Percentiles rank a stretch among this genome's conserved stretches.
These are phyloP conservation scores for Hypoxylon lienhwacheense DNA, from an alignment of 495 filamentous ascomycete genomes.

Conservation along the genomic window DNA sequence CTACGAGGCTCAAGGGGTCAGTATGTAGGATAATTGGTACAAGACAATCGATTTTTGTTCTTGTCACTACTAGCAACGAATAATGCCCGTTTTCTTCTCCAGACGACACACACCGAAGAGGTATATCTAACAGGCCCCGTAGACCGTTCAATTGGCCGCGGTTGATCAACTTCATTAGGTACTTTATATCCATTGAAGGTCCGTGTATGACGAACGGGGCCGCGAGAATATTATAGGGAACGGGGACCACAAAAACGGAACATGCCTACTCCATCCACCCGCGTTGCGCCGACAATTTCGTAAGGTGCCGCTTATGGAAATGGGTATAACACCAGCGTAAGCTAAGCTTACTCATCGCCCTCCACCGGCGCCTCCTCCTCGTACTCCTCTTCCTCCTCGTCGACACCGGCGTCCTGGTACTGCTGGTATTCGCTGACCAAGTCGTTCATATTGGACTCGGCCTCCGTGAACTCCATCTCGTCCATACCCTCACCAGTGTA, in stretches of 20 bases:
- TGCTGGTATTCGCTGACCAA: constrained; percentile 99
- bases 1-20: not conserved
- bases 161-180: constrained; percentile 34
- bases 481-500: constrained; percentile 99
- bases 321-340: constrained; percentile 29
- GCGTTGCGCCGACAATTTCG: constrained; percentile 15
- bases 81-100: constrained; percentile 29
- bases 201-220: constrained; percentile 32
- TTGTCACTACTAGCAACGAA: constrained; percentile 39
- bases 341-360: constrained; percentile 35
- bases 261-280: constrained; percentile 26
- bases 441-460: constrained; percentile 99
- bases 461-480: constrained; percentile 99
- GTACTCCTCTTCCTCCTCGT: constrained; percentile 67
- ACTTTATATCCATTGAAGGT: constrained; percentile 36
- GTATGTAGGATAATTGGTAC: constrained; percentile 32
- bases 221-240: constrained; percentile 39
- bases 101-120: constrained; percentile 36
- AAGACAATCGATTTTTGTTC: constrained; percentile 37
- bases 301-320: constrained; percentile 26
- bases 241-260: constrained; percentile 22
- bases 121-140: constrained; percentile 39
- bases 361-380: constrained; percentile 57
- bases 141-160: constrained; percentile 30
- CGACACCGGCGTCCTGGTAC: constrained; percentile 96